These are phyloP conservation scores for Aspergillus tamarii DNA, from an alignment of 2,329 filamentous ascomycete genomes.

Conservation along the genomic window DNA sequence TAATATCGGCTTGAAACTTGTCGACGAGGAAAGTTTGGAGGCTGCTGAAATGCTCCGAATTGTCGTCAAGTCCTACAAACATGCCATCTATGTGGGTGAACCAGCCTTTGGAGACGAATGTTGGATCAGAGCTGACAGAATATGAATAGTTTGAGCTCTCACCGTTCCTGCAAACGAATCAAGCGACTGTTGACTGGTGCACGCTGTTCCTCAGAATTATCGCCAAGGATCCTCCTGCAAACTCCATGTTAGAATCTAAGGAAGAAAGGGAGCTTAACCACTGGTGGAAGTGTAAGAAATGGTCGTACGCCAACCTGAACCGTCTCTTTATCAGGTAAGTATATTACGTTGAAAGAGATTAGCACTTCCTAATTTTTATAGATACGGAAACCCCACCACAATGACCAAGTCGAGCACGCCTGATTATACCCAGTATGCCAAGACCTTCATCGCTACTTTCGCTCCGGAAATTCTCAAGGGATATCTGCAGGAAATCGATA, in stretches of 20 bases:
- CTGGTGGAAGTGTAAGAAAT: constrained; percentile 99
- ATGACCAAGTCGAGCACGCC: constrained; percentile 74
- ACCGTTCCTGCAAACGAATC: constrained; percentile 73
- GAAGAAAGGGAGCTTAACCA: constrained; percentile 90
- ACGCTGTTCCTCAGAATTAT: constrained; percentile 91
- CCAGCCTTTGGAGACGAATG: not conserved
- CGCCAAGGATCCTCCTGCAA: constrained; percentile 78
- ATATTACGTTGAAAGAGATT: not conserved
- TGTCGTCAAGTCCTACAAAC: constrained; percentile 95
- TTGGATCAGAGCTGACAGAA: constrained; percentile 32
- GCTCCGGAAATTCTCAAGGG: constrained; percentile 95
- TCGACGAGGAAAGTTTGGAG: constrained; percentile 89
- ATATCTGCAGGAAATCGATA: constrained; percentile 92
- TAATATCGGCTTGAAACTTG: constrained; percentile 82
- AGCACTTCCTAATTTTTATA: constrained; percentile 39
- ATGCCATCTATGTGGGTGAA: constrained; percentile 84
- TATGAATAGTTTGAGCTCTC: constrained; percentile 77
- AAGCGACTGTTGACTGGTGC: constrained; percentile 92
- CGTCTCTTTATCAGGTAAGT: constrained; percentile 85
- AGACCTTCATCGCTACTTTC: constrained; percentile 86
- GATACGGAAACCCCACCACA: constrained; percentile 84
- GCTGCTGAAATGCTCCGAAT: constrained; percentile 96
- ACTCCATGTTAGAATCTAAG: constrained; percentile 75
- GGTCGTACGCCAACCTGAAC: constrained; percentile 98
- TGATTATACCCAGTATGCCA: constrained; percentile 80